Base-by-base conservation (phyloP, 129 eudicot species). In the Flaveria bidentis region DNA sequence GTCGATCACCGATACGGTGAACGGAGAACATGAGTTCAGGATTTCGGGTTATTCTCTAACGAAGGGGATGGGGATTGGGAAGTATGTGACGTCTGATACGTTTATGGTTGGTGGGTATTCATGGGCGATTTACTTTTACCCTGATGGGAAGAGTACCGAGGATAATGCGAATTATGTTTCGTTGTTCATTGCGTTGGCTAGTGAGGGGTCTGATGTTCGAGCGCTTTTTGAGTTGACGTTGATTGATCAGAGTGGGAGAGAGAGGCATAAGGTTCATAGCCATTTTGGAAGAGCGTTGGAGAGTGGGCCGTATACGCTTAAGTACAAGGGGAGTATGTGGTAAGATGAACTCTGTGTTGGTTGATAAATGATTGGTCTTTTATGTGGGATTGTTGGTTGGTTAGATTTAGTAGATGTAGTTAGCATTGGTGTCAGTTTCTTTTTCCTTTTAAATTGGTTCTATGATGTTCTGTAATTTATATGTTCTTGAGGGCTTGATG, bases 321-420 rank as follows among this genome's bases (percentile, higher is more conserved):
- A 93, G 76, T 93, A 88, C 66, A 68, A 92, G n/a, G 97, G 96
- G 9, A 92, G 97, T 81, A 92, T 92, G 97, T 92, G 96, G 96
- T 92, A 69, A 69, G 86, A 62, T 78, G 7, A 36, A 49, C 16
- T 11, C 2, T 25, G 11, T n/a, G 14, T 75, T 76, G 41, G 23
- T 15, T 69, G 73, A 14, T 52, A 57, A 13, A 8, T 45, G 39
- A 23, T 57, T 22, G 3, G 1, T 47, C 2, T 56, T 36, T 36
- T 36, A 36, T 36, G 41, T 36, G 41, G 6, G 41, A 36, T 36
- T 36, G 41, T 14, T 15, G 28, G 66, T 42, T 79, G 44, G 23
- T 71, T 41, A 58, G 56, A 18, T 44, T 72, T 18, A 42, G 18
- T 71, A 15, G 64, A 71, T 71, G 76, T 70, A 50, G 50, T 50